A percentile compares a stretch with the other conserved stretches of the same genome.
Conservation (phyloP, 2,329 filamentous ascomycete species). For the Neonectria ditissima region DNA sequence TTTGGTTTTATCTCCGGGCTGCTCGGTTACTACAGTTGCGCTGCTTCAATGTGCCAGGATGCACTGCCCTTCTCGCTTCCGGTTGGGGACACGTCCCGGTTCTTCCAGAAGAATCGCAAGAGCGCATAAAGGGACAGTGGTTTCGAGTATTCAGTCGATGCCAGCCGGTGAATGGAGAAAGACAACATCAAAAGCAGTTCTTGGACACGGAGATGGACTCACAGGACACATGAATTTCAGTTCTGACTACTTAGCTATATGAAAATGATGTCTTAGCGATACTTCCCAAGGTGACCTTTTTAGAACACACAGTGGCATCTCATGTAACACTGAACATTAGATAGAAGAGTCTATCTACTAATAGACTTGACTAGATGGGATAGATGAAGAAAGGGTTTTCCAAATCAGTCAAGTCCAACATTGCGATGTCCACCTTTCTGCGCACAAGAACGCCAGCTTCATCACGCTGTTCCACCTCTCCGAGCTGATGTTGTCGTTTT, state of each 20-base stretch:
- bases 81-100: slow-evolving; percentile 16
- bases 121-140: background rate
- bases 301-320: no score
- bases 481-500: slow-evolving; percentile 30
- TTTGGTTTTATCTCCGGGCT: slow-evolving; percentile 26
- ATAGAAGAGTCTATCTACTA: background rate
- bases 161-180: background rate
- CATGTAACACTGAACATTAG: no score
- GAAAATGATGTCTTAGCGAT: no score
- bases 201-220: background rate
- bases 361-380: slow-evolving; percentile 23
- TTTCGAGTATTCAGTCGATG: background rate
- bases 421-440: slow-evolving; percentile 49
- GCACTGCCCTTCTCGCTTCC: slow-evolving; percentile 17
- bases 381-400: slow-evolving; percentile 56
- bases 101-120: slow-evolving; percentile 1
- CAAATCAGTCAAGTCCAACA: slow-evolving; percentile 54
- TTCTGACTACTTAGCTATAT: no score
- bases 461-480: slow-evolving; percentile 40
- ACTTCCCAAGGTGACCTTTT: no score
- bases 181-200: background rate
- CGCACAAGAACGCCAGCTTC: slow-evolving; percentile 46
- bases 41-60: slow-evolving; percentile 16
- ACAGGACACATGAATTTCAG: background rate
- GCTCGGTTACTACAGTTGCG: slow-evolving; percentile 18